A percentile compares a stretch with the other conserved stretches of the same genome.
phyloP scores from a whole-genome alignment of 805 yeast species.

The Cyberlindnera xishuangbannaensis region DNA sequence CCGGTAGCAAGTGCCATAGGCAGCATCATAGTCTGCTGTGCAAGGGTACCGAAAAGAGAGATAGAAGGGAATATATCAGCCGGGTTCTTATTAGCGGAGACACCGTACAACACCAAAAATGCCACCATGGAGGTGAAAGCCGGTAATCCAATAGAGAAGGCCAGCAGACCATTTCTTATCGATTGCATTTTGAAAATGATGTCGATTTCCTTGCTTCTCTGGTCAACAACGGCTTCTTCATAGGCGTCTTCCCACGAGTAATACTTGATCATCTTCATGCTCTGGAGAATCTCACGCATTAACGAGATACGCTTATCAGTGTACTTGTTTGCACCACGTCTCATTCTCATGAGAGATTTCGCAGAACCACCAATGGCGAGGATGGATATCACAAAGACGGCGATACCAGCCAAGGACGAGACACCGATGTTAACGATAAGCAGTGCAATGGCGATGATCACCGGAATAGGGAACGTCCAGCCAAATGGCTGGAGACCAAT shows the following conservation, averaged over 20 bases:
- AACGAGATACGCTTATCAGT: slow-evolving; percentile 61
- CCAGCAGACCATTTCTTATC: slow-evolving; percentile 46
- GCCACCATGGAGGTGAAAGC: slow-evolving; percentile 52
- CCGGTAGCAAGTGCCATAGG: slow-evolving; percentile 68
- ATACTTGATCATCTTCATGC: slow-evolving; percentile 67
- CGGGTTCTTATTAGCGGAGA: slow-evolving; percentile 37
- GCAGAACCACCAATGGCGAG: slow-evolving; percentile 38
- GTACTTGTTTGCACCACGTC: slow-evolving; percentile 48
- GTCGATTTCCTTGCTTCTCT: slow-evolving; percentile 54
- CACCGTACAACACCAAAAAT: slow-evolving; percentile 36
- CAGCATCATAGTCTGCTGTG: slow-evolving; percentile 58
- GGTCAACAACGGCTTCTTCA: slow-evolving; percentile 41
- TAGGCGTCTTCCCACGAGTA: slow-evolving; percentile 88
- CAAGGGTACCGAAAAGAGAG: slow-evolving; percentile 56
- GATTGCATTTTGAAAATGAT: slow-evolving; percentile 54
- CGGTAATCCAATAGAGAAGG: slow-evolving; percentile 45
- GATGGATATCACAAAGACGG: slow-evolving; percentile 43
- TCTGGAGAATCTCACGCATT: slow-evolving; percentile 56
- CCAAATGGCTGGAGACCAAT: slow-evolving; percentile 54
- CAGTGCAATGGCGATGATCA: slow-evolving; percentile 56
- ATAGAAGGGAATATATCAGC: slow-evolving; percentile 67
- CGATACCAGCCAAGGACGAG: slow-evolving; percentile 62
- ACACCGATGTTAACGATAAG: slow-evolving; percentile 65
- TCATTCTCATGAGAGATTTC: slow-evolving; percentile 41
- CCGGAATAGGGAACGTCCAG: slow-evolving; percentile 52